A percentile compares a stretch with the other conserved stretches of the same genome.
These are phyloP conservation scores for Talaromyces wortmannii DNA, from an alignment of 495 filamentous ascomycete genomes.

Conservation along the genomic window DNA sequence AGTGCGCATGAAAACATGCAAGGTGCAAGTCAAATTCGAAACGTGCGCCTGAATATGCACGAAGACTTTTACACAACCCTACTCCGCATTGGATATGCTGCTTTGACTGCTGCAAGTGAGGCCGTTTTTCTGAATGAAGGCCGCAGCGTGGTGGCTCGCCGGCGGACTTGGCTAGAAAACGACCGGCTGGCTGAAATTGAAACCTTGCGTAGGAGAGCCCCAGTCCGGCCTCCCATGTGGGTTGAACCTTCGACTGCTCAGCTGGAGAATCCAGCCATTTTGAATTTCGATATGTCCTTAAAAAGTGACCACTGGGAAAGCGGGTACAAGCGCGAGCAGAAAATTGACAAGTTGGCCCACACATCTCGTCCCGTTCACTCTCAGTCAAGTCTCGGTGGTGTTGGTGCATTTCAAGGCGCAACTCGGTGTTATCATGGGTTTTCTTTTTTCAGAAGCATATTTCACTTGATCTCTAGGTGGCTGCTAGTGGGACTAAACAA, in stretches of 20 bases:
- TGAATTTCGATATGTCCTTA: constrained; percentile 27
- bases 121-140: constrained; percentile 95
- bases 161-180: constrained; percentile 89
- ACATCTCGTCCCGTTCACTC: constrained; percentile 26
- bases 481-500: constrained; percentile 47
- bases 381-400: constrained; percentile 50
- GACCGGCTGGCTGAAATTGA: constrained; percentile 64
- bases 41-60: constrained; percentile 67
- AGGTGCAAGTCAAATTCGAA: constrained; percentile 75
- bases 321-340: constrained; percentile 66
- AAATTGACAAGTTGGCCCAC: constrained; percentile 44
- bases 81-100: constrained; percentile 75
- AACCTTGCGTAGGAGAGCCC: constrained; percentile 21
- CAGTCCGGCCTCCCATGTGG: constrained; percentile 11
- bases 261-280: constrained; percentile 21
- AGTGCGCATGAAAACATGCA: constrained; percentile 83
- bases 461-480: constrained; percentile 55
- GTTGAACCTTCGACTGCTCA: constrained; percentile 17
- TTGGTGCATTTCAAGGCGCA: constrained; percentile 68
- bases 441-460: constrained; percentile 68
- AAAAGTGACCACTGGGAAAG: constrained; percentile 31
- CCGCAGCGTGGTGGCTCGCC: constrained; percentile 59
- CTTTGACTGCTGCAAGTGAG: constrained; percentile 87
- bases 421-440: constrained; percentile 66
- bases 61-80: constrained; percentile 95